These are phyloP conservation scores for Tolypocladium sp. DNA, from an alignment of 2,329 filamentous ascomycete genomes.

Conservation along the genomic window DNA sequence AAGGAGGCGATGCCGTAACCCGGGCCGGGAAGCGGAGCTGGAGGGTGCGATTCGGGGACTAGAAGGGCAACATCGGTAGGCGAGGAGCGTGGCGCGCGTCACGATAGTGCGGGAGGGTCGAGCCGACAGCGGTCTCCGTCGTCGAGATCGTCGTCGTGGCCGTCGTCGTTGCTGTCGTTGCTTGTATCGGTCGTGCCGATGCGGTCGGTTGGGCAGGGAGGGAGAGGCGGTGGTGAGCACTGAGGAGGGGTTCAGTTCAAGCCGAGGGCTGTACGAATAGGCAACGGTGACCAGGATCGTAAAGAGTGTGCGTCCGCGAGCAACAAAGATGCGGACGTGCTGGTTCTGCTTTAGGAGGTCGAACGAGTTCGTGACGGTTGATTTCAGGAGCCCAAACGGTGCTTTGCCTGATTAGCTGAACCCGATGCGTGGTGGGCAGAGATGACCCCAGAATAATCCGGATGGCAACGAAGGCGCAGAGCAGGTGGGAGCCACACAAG, in stretches of 20 bases:
- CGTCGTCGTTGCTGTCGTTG: neutral
- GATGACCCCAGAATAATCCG: neutral
- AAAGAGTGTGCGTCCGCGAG: neutral
- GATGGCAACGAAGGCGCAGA: neutral
- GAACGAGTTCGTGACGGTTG: neutral
- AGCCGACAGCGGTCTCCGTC: neutral
- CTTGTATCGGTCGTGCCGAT: neutral
- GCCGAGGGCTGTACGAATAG: neutral
- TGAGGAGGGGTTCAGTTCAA: neutral
- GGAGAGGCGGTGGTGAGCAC: neutral
- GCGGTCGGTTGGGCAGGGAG: neutral
- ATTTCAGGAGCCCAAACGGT: neutral
- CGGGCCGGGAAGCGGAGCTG: slow-evolving; percentile 43
- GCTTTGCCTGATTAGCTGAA: neutral
- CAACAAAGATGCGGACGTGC: neutral
- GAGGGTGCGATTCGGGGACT: slow-evolving; percentile 4
- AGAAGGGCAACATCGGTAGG: slow-evolving; percentile 10
- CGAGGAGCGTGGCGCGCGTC: slow-evolving; percentile 1
- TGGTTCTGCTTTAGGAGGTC: neutral
- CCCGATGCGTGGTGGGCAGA: neutral
- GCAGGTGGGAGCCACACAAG: neutral
- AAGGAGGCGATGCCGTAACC: slow-evolving; percentile 56
- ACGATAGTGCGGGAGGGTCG: neutral
- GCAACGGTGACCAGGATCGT: neutral
- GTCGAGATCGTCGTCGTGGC: neutral